Evolutionary conservation across 352 stramenopile genomes (phyloP).

Genomic region (Globisporangium spinosum): DNA sequence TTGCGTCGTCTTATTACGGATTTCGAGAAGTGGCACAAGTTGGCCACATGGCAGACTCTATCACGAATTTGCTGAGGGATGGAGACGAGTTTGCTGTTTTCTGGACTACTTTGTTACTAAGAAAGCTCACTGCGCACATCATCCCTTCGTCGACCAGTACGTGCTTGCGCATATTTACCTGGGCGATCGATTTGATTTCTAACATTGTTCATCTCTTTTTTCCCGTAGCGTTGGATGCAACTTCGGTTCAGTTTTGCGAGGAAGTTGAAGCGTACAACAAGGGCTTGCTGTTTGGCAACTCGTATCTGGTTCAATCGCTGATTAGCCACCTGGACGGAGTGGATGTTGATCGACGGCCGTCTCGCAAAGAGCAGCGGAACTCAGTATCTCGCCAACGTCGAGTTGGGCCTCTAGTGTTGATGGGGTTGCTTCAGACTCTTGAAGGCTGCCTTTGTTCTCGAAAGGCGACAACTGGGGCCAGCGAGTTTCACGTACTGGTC

Average conservation of each 20-base stretch:
- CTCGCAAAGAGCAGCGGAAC: conserved; percentile 18
- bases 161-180: conserved; percentile 11
- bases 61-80: conserved; percentile 71
- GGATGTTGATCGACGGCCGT: conserved; percentile 29
- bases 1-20: conserved; percentile 83
- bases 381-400: conserved; percentile 12
- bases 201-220: conserved; percentile 7
- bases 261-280: conserved; percentile 78
- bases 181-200: neutral
- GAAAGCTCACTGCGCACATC: conserved; percentile 54
- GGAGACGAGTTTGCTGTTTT: conserved; percentile 88
- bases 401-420: conserved; percentile 84
- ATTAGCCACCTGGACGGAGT: conserved; percentile 58
- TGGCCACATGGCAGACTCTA: conserved; percentile 69
- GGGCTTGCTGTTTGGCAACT: conserved; percentile 65
- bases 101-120: conserved; percentile 75
- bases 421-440: conserved; percentile 89
- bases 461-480: conserved; percentile 76
- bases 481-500: conserved; percentile 64
- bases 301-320: conserved; percentile 62
- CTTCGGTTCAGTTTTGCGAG: conserved; percentile 58
- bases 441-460: conserved; percentile 89
- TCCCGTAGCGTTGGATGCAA: conserved; percentile 38
- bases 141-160: conserved; percentile 39
- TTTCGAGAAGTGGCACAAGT: conserved; percentile 82